phyloP scores from a whole-genome alignment of 768 basidiomycete species.

The Rhodotorula diobovata region DNA sequence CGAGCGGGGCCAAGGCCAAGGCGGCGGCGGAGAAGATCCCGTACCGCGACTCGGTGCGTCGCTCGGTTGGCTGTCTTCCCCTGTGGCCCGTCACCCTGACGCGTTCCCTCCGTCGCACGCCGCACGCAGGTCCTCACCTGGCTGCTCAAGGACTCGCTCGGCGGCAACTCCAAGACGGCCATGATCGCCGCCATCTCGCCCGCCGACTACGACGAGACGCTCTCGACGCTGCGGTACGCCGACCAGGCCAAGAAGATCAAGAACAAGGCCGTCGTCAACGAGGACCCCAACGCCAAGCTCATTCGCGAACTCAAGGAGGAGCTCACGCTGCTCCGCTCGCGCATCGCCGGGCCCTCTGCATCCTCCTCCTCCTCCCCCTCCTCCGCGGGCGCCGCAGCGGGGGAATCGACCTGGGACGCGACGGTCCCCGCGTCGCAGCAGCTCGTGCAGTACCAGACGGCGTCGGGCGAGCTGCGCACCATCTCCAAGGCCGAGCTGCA shows the following conservation, averaged over 20 bases:
- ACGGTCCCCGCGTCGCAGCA: constrained; percentile 87
- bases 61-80: not conserved
- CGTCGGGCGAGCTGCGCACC: constrained; percentile 87
- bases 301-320: constrained; percentile 99
- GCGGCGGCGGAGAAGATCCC: constrained; percentile 90
- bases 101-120: too few relatives aligned
- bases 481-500: constrained; percentile 96
- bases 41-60: constrained; percentile 87
- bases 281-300: constrained; percentile 98
- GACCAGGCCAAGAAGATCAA: constrained; percentile 60
- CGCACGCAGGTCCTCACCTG: constrained; percentile 78
- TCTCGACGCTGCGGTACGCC: constrained; percentile 93
- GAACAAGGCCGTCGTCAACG: constrained; percentile 98
- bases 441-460: constrained; percentile 87
- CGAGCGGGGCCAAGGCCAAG: constrained; percentile 61
- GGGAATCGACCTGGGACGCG: constrained; percentile 77
- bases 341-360: constrained; percentile 57
- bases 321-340: constrained; percentile 83
- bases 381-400: constrained; percentile 23
- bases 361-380: not conserved
- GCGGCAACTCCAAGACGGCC: constrained; percentile 91
- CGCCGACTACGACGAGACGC: constrained; percentile 96
- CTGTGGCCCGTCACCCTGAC: too few relatives aligned
- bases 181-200: constrained; percentile 99
- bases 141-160: constrained; percentile 94